Conservation (phyloP, 116 monocot species). For the Phalaenopsis hybrid region DNA sequence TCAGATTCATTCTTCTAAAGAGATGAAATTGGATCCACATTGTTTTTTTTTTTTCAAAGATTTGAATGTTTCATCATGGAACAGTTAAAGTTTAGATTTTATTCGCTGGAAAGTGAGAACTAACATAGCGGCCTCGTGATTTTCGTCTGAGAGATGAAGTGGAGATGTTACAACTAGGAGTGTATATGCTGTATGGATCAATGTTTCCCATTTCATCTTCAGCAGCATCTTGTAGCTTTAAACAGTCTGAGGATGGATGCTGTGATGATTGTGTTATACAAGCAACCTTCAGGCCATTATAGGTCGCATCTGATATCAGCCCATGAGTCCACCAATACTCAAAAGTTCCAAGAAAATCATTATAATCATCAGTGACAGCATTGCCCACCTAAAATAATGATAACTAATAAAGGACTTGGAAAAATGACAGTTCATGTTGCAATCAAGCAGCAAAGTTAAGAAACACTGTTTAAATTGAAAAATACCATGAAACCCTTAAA, state of each 20-base stretch:
- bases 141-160: slow-evolving; percentile 3
- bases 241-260: slow-evolving; percentile 63
- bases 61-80: background rate
- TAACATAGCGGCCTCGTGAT: slow-evolving; percentile 66
- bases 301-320: slow-evolving; percentile 36
- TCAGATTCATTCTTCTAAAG: background rate
- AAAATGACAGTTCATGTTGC: background rate
- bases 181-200: slow-evolving; percentile 88
- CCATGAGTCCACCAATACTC: slow-evolving; percentile 20
- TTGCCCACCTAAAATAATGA: slow-evolving; percentile 10
- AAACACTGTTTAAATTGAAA: background rate
- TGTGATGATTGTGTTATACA: slow-evolving; percentile 49
- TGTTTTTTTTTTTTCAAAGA: no score
- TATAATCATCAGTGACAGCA: slow-evolving; percentile 11
- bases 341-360: slow-evolving; percentile 12
- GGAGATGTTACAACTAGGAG: slow-evolving; percentile 26
- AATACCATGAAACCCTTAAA: slow-evolving; percentile 18
- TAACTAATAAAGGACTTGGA: background rate
- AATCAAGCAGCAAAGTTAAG: background rate
- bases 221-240: slow-evolving; percentile 37
- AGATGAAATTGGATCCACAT: background rate
- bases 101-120: background rate
- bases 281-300: slow-evolving; percentile 7
- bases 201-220: slow-evolving; percentile 62
- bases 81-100: background rate